A percentile compares a stretch with the other conserved stretches of the same genome.
These are phyloP conservation scores for Sclerotinia subarctica DNA, from an alignment of 2,329 filamentous ascomycete genomes.

Conservation along the genomic window DNA sequence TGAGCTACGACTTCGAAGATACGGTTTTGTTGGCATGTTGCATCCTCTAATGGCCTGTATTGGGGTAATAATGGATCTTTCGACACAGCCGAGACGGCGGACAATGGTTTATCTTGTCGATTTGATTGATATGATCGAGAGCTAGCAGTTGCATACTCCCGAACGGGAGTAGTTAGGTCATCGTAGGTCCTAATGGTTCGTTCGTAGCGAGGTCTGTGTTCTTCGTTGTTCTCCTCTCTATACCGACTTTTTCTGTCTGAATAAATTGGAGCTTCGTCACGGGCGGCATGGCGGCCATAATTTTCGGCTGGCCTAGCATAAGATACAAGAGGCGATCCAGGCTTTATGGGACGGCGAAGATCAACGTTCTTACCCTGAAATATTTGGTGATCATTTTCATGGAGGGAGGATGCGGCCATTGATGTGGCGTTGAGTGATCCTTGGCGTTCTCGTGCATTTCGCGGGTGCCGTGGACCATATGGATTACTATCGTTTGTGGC, in stretches of 20 bases:
- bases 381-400: neutral
- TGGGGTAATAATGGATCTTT: slow-evolving; percentile 2
- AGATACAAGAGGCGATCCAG: neutral
- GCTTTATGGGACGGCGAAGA: neutral
- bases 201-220: slow-evolving; percentile 28
- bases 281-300: slow-evolving; percentile 27
- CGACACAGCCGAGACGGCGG: neutral
- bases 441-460: slow-evolving; percentile 24
- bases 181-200: slow-evolving; percentile 26
- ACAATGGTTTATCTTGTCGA: slow-evolving; percentile 20
- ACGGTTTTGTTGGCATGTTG: slow-evolving; percentile 28
- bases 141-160: slow-evolving; percentile 26
- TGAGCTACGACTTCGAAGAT: slow-evolving; percentile 35
- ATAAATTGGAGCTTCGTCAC: slow-evolving; percentile 27
- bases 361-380: neutral
- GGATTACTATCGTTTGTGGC: slow-evolving; percentile 27
- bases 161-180: slow-evolving; percentile 20
- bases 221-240: slow-evolving; percentile 25
- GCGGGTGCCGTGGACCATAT: slow-evolving; percentile 33
- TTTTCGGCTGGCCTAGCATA: slow-evolving; percentile 20
- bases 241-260: slow-evolving; percentile 25
- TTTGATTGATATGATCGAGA: slow-evolving; percentile 25
- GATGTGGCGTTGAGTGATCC: neutral
- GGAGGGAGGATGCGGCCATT: neutral
- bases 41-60: slow-evolving; percentile 25